phyloP scores from a whole-genome alignment of 176 grass and related monocot genomes.

The Zea mays region Zm-B73-REFERENCE-NAM-5.0 NC_050101.1:34471501-34472000 shows the following conservation, averaged over 20 bases:
- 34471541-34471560: background rate
- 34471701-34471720: background rate
- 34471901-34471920: background rate
- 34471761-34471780: background rate
- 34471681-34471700: background rate
- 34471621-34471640: background rate
- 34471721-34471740: background rate
- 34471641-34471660: background rate
- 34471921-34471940: background rate
- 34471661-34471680: background rate
- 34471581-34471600: constrained; percentile 32
- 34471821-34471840: background rate
- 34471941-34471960: too few species aligned
- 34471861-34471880: background rate
- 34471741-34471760: background rate
- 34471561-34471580: background rate
- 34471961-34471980: background rate
- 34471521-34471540: background rate
- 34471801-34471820: background rate
- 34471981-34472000: too few species aligned
- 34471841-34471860: background rate
- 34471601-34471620: background rate
- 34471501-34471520: constrained; percentile 11
- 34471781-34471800: too few species aligned
- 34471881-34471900: background rate